Evolutionary conservation across 2,329 filamentous ascomycete species (phyloP).

Genomic region (Balansia obtecta): DNA sequence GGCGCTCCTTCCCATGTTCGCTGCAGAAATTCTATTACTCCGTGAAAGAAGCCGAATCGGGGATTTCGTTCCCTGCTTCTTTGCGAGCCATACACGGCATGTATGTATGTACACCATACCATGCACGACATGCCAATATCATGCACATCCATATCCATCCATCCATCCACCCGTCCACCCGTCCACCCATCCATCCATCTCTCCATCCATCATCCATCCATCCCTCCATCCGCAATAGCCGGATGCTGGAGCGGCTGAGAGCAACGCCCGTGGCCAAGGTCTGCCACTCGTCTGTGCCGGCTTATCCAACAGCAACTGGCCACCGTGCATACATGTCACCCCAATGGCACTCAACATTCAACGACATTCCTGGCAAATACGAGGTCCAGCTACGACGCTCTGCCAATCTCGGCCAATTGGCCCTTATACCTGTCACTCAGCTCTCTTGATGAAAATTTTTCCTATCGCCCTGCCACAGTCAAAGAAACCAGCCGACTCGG

Average conservation of each 20-base stretch:
- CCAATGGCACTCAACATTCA: background rate
- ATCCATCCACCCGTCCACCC: too few species aligned
- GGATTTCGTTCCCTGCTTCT: background rate
- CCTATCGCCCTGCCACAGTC: background rate
- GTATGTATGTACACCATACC: background rate
- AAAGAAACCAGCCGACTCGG: background rate
- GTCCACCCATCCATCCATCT: too few species aligned
- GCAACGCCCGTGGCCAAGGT: background rate
- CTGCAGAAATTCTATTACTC: background rate
- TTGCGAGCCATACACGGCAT: background rate
- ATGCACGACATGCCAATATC: background rate
- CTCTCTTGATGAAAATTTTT: background rate
- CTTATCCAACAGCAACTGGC: background rate
- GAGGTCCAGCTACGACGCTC: background rate
- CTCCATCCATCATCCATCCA: too few species aligned
- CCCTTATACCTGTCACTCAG: background rate
- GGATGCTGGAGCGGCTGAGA: background rate
- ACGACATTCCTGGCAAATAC: background rate
- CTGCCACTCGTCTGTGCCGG: background rate
- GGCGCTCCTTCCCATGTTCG: background rate
- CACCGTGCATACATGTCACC: background rate
- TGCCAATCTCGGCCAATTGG: background rate
- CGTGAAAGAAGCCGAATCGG: background rate
- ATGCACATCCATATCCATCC: too few species aligned
- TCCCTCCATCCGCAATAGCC: background rate